Evolutionary conservation across 148 eudicot genomes (phyloP).

Genomic region (Nepenthes gracilis): DNA sequence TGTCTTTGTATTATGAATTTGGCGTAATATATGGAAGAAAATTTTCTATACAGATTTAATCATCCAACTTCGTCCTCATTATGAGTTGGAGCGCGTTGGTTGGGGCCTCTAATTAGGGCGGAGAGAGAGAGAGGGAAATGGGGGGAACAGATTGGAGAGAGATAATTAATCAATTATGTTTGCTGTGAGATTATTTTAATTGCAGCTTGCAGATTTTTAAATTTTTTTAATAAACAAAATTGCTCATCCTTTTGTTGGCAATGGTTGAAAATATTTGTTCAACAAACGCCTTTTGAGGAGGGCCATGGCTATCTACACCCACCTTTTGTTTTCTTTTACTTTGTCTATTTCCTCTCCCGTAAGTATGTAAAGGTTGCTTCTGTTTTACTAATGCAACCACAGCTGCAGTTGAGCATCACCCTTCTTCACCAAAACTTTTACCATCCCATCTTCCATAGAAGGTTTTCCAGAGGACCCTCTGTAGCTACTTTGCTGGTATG

Average conservation of each 20-base stretch:
- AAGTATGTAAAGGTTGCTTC: conserved; percentile 4
- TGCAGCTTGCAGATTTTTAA: no score
- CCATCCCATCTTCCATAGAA: conserved; percentile 4
- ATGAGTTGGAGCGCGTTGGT: no score
- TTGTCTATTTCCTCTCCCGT: neutral
- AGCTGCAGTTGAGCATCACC: neutral
- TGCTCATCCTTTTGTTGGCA: no score
- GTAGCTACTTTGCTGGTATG: neutral
- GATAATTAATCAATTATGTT: no score
- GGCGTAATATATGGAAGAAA: conserved; percentile 3
- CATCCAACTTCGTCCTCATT: neutral
- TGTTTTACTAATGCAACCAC: conserved; percentile 7
- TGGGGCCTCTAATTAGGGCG: neutral
- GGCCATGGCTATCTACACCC: conserved; percentile 3
- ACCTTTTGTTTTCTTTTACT: conserved; percentile 3
- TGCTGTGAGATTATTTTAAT: no score
- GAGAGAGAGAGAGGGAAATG: neutral
- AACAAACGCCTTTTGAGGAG: neutral
- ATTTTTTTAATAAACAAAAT: no score
- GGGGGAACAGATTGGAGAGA: neutral
- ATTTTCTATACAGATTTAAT: neutral
- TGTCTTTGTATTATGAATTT: conserved; percentile 12
- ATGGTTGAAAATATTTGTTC: neutral
- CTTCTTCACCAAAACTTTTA: conserved; percentile 5
- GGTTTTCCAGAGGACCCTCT: conserved; percentile 9